Conservation (phyloP, 345 rosid species). For the Aquilaria yunnanensis region DNA sequence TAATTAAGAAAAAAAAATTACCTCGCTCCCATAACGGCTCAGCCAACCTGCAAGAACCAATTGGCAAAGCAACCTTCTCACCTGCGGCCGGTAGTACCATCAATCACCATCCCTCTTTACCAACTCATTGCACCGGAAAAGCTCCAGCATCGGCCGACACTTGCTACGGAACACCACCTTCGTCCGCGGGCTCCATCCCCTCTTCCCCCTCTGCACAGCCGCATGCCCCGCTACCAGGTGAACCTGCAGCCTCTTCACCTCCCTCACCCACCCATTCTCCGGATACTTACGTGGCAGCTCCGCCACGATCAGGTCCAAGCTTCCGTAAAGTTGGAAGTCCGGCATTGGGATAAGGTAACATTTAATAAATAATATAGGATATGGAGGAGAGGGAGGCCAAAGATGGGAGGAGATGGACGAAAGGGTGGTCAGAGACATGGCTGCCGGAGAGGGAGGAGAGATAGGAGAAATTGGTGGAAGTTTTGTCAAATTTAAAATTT, state of each 20-base stretch:
- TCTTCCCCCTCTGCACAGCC: slow-evolving; percentile 54
- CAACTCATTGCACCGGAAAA: slow-evolving; percentile 80
- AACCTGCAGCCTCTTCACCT: slow-evolving; percentile 74
- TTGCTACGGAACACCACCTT: slow-evolving; percentile 75
- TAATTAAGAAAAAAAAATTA: slow-evolving; percentile 9
- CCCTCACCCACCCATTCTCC: slow-evolving; percentile 80
- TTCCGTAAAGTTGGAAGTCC: slow-evolving; percentile 31
- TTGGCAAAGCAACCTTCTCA: slow-evolving; percentile 53
- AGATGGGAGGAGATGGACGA: too few species aligned
- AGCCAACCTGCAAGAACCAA: slow-evolving; percentile 78
- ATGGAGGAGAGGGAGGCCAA: too few species aligned
- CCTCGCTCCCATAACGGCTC: slow-evolving; percentile 91
- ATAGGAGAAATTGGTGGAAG: too few species aligned
- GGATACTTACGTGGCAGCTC: slow-evolving; percentile 75
- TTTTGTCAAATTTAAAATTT: too few species aligned
- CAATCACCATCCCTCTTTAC: slow-evolving; percentile 66
- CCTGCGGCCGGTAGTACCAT: slow-evolving; percentile 72
- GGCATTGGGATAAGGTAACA: slow-evolving; percentile 57
- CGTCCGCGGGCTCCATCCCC: slow-evolving; percentile 48
- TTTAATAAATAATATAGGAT: too few species aligned
- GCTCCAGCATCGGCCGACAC: slow-evolving; percentile 87
- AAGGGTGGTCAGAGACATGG: too few species aligned
- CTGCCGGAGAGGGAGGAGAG: too few species aligned
- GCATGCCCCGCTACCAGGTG: slow-evolving; percentile 63
- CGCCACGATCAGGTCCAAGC: slow-evolving; percentile 67